Evolutionary conservation across 202 grass and related monocot genomes (phyloP).

Genomic region (Bolboschoenoplectus hybrid): DNA sequence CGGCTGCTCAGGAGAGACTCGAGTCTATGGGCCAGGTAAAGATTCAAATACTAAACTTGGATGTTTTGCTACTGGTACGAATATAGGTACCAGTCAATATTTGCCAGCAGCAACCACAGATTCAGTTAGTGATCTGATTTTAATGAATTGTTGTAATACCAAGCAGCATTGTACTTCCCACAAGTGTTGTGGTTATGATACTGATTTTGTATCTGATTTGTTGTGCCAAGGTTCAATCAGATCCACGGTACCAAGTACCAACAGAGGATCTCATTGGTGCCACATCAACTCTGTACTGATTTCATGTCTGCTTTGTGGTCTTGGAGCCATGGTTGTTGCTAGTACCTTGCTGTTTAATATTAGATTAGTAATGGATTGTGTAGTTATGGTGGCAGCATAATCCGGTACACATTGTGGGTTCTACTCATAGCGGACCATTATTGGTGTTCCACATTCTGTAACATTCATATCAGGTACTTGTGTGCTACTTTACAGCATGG

Average conservation of each 20-base stretch:
- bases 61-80: background rate
- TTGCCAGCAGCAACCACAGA: background rate
- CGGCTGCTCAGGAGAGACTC: slow-evolving; percentile 61
- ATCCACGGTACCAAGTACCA: background rate
- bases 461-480: slow-evolving; percentile 15
- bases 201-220: background rate
- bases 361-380: background rate
- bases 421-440: background rate
- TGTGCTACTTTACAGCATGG: background rate
- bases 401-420: background rate
- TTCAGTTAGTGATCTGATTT: slow-evolving; percentile 18
- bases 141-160: background rate
- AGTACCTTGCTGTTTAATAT: background rate
- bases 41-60: background rate
- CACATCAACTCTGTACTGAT: background rate
- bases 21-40: slow-evolving; percentile 76
- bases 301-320: background rate
- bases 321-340: background rate
- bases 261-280: background rate
- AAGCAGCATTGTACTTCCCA: background rate
- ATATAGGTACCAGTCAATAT: background rate
- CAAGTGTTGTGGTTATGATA: background rate
- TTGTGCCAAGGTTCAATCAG: background rate
- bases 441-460: background rate
- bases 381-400: slow-evolving; percentile 7